A percentile compares a stretch with the other conserved stretches of the same genome.
phyloP scores from a whole-genome alignment of 192 early-diverging fungal genomes.

The Coemansia aciculifera region DNA sequence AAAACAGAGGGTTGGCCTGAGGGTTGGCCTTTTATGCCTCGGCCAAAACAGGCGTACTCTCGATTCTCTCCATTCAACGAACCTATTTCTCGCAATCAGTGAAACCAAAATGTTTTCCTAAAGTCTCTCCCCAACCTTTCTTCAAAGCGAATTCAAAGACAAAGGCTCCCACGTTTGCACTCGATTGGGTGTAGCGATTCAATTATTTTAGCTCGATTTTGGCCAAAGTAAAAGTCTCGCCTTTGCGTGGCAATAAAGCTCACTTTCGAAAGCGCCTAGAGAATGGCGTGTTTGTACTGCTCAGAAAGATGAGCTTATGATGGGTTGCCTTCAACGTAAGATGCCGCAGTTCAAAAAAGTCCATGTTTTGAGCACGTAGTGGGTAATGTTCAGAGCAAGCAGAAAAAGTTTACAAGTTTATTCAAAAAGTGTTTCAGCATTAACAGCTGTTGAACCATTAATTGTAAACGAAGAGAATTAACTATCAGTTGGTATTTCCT shows the following conservation, averaged over 20 bases:
- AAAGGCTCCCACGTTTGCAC: neutral
- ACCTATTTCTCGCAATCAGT: neutral
- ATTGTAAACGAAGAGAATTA: too few relatives aligned
- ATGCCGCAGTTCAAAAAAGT: too few relatives aligned
- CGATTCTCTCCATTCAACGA: neutral
- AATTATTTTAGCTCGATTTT: neutral
- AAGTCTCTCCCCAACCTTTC: neutral
- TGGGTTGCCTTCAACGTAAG: too few relatives aligned
- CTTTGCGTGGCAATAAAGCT: neutral
- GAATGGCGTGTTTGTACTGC: too few relatives aligned
- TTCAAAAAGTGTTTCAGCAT: neutral
- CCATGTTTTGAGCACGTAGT: too few relatives aligned
- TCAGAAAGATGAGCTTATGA: too few relatives aligned
- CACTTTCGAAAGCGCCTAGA: too few relatives aligned
- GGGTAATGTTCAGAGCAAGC: neutral
- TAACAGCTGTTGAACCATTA: too few relatives aligned
- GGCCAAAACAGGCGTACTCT: neutral
- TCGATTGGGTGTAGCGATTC: neutral
- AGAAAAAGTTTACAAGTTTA: neutral
- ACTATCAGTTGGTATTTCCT: too few relatives aligned
- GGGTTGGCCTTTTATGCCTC: neutral
- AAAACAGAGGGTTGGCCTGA: neutral
- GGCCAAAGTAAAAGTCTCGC: neutral
- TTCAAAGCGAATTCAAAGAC: neutral
- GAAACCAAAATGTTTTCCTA: too few relatives aligned